Percentiles rank a stretch among this genome's conserved stretches.
phyloP scores from a whole-genome alignment of 371 early-diverging fungal species.

The Mucor piriformis region DNA sequence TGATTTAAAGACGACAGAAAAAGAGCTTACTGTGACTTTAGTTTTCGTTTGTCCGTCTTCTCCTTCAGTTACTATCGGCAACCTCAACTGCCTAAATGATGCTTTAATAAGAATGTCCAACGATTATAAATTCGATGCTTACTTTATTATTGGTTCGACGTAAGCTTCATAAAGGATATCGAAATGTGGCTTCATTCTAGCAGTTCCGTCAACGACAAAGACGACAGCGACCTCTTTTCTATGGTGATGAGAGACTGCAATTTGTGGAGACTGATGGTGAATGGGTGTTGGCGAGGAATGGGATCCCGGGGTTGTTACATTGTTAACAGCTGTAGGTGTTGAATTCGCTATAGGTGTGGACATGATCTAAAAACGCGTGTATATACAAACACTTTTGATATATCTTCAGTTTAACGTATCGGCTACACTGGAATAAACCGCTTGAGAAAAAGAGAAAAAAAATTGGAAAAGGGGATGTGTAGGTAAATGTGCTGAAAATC shows the following conservation, averaged over 20 bases:
- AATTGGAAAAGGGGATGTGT: background rate
- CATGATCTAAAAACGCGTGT: slow-evolving; percentile 8
- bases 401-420: too few species aligned
- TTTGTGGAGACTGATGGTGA: slow-evolving; percentile 89
- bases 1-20: background rate
- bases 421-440: background rate
- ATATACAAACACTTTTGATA: too few species aligned
- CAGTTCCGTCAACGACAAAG: slow-evolving; percentile 65
- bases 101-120: background rate
- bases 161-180: slow-evolving; percentile 54
- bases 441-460: background rate
- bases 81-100: slow-evolving; percentile 53
- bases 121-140: slow-evolving; percentile 1
- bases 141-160: slow-evolving; percentile 64
- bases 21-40: slow-evolving; percentile 54
- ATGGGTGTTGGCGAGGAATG: slow-evolving; percentile 54
- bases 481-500: background rate
- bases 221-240: slow-evolving; percentile 62
- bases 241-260: slow-evolving; percentile 38
- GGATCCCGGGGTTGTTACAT: slow-evolving; percentile 43
- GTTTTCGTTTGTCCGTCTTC: slow-evolving; percentile 59
- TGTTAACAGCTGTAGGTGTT: slow-evolving; percentile 4
- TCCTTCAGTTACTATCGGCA: slow-evolving; percentile 54
- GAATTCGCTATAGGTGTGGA: slow-evolving; percentile 18
- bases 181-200: slow-evolving; percentile 59